Base-by-base conservation (phyloP, 495 filamentous ascomycete genomes). In the Hapsidospora chrysogenum region DNA sequence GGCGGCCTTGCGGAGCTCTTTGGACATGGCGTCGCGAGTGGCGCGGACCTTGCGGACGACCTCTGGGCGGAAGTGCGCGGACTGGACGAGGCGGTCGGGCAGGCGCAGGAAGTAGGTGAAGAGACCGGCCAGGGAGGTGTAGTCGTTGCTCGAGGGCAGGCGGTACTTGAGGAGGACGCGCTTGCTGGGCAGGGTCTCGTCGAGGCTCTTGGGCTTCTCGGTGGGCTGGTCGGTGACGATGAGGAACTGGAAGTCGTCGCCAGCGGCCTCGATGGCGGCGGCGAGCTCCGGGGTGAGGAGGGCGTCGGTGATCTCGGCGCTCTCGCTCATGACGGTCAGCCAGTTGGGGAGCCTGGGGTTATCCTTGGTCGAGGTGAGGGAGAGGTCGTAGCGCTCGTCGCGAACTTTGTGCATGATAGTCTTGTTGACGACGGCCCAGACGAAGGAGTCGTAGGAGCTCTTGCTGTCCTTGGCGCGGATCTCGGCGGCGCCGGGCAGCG, bases 381-480 rank as follows among this genome's bases (percentile, higher is more conserved):
- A 89, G 20, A 94, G 64, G 57, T 97, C 89, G 54, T 95, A 97
- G 44, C 92, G 78, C 35, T 93, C 89, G 22, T 92, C 79, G 32
- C 89, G 74, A 50, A 92, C 71, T 46, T 72, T 61, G 63, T 78
- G 82, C 87, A 97, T 95, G 52, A 68, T 54, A 48, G 83, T 79
- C 69, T 97, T 97, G 67, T 96, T 83, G 26, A 96, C 86, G 44
- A 97, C 55, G 20, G 85, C 92, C 71, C 75, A 96, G 41, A 97
- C 85, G 44, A 95, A 97, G 23, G 73, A 78, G 54, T 96, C 92
- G 47, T 78, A 94, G 13, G 60, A 54, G 42, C 78, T 85, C 63
- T 84, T 87, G 42, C 63, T 63, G 27, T 74, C 70, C 44, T 62
- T 68, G 42, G 49, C 54, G 38, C 60, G 52, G 23, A 67, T 44